phyloP scores from a whole-genome alignment of 345 rosid genomes.

The Euclidium syriacum region DNA sequence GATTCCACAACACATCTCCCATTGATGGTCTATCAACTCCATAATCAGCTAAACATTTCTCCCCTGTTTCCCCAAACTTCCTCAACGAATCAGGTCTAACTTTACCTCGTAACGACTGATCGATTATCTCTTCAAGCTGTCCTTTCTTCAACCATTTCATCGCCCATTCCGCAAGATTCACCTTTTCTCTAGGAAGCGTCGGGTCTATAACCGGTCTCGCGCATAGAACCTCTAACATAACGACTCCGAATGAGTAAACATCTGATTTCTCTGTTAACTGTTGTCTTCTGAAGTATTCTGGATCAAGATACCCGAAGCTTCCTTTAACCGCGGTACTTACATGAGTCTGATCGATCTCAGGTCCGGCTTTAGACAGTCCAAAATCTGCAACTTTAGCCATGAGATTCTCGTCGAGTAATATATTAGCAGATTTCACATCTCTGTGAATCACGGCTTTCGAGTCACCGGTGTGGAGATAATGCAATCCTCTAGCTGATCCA shows the following conservation, averaged over 20 bases:
- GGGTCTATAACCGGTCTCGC: slow-evolving; percentile 94
- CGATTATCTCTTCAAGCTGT: slow-evolving; percentile 74
- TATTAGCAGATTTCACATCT: slow-evolving; percentile 74
- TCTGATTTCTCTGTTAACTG: slow-evolving; percentile 88
- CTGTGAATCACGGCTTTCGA: slow-evolving; percentile 72
- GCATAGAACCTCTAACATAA: slow-evolving; percentile 85
- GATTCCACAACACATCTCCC: slow-evolving; percentile 93
- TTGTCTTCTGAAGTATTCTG: slow-evolving; percentile 87
- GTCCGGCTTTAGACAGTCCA: slow-evolving; percentile 87
- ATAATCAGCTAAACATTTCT: slow-evolving; percentile 78
- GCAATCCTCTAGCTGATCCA: slow-evolving; percentile 68
- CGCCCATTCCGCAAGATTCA: slow-evolving; percentile 93
- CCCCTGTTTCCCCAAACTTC: slow-evolving; percentile 82
- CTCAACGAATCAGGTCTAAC: slow-evolving; percentile 66
- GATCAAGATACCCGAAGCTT: slow-evolving; percentile 88
- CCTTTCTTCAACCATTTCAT: slow-evolving; percentile 89
- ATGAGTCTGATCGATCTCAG: slow-evolving; percentile 92
- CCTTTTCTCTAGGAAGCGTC: slow-evolving; percentile 79
- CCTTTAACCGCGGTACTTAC: slow-evolving; percentile 97
- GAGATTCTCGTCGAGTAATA: slow-evolving; percentile 63
- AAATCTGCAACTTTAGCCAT: slow-evolving; percentile 82
- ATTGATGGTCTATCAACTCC: slow-evolving; percentile 84
- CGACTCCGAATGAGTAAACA: slow-evolving; percentile 91
- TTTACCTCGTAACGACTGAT: slow-evolving; percentile 52
- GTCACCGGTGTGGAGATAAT: slow-evolving; percentile 68